Conservation (phyloP, 2,329 filamentous ascomycete genomes). For the Emericellopsis cladophorae region DNA sequence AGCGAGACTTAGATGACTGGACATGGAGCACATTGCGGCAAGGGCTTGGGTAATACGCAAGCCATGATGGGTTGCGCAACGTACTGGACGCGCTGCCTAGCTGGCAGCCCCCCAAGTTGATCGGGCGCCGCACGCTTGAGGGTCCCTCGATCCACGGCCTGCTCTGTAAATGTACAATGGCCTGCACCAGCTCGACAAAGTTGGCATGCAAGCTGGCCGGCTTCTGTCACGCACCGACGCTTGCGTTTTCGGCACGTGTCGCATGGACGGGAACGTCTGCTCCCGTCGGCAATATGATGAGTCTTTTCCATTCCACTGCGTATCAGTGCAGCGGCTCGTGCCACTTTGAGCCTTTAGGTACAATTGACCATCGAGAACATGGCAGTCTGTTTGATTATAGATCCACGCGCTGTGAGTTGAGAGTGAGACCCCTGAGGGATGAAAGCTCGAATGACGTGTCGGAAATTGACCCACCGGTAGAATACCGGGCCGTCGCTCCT, state of each 20-base stretch:
- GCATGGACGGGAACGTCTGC: conserved; percentile 9
- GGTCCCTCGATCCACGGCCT: conserved; percentile 1
- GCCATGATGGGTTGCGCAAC: background rate
- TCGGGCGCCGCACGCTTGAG: conserved; percentile 1
- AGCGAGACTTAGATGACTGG: background rate
- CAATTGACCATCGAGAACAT: background rate
- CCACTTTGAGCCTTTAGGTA: background rate
- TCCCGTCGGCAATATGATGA: background rate
- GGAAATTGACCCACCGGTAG: background rate
- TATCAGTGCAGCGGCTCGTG: background rate
- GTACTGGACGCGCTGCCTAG: background rate
- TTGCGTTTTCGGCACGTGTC: conserved; percentile 19
- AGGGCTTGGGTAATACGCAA: background rate
- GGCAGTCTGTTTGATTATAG: background rate
- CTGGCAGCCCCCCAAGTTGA: background rate
- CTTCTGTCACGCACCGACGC: conserved; percentile 17
- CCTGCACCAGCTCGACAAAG: conserved; percentile 14
- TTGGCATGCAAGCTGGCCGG: conserved; percentile 13
- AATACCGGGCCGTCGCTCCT: background rate
- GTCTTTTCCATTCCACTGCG: background rate
- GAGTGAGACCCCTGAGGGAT: background rate
- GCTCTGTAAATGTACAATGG: conserved; percentile 11
- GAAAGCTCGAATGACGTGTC: background rate
- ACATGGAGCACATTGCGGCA: background rate
- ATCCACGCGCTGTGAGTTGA: background rate